A percentile compares a stretch with the other conserved stretches of the same genome.
phyloP scores from a whole-genome alignment of 345 rosid genomes.

The Streptanthus diversifolius region DNA sequence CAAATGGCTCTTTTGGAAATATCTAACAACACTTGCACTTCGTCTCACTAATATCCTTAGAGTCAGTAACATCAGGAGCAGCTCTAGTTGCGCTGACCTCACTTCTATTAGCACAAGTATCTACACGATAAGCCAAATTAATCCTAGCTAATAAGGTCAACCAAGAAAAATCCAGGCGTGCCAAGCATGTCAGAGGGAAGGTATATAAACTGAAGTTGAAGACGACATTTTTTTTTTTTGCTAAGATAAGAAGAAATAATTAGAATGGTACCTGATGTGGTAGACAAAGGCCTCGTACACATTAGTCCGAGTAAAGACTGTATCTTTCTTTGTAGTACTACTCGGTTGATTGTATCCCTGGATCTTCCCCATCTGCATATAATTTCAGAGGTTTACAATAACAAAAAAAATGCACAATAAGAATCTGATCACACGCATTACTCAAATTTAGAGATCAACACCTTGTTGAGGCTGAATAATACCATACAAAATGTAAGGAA shows the following conservation, averaged over 20 bases:
- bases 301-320: constrained; percentile 67
- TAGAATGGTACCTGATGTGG: constrained; percentile 38
- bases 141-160: too few relatives aligned
- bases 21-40: constrained; percentile 51
- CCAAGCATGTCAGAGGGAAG: too few relatives aligned
- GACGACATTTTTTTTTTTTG: too few relatives aligned
- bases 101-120: constrained; percentile 42
- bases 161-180: too few relatives aligned
- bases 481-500: too few relatives aligned
- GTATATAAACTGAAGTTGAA: too few relatives aligned
- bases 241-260: too few relatives aligned
- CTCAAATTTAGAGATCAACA: background rate
- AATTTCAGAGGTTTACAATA: too few relatives aligned
- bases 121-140: too few relatives aligned
- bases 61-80: constrained; percentile 34
- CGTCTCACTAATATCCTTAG: constrained; percentile 38
- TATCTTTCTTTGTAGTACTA: constrained; percentile 47
- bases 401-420: too few relatives aligned
- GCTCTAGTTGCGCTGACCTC: constrained; percentile 29
- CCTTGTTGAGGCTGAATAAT: background rate
- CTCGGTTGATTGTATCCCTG: constrained; percentile 63
- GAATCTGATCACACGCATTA: too few relatives aligned
- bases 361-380: constrained; percentile 64
- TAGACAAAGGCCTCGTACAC: constrained; percentile 43
- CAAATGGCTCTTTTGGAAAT: constrained; percentile 75